A percentile compares a stretch with the other conserved stretches of the same genome.
phyloP scores from a whole-genome alignment of 805 yeast genomes.

The Saccharomyces kudriavzevii region DNA sequence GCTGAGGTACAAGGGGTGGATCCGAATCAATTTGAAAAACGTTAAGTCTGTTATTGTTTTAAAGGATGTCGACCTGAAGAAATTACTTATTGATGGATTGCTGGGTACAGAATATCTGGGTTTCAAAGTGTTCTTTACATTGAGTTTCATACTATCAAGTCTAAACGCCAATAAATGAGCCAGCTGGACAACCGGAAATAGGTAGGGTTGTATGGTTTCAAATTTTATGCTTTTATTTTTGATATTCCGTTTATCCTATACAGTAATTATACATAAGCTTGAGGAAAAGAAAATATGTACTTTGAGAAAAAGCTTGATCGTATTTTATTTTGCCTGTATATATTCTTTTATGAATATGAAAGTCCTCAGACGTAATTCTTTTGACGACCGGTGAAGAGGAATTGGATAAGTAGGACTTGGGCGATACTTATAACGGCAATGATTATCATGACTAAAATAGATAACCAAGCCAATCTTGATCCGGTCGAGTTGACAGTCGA shows the following conservation, averaged over 20 bases:
- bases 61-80: neutral
- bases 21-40: neutral
- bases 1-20: conserved; percentile 8
- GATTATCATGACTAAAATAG: conserved; percentile 58
- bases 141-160: neutral
- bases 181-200: neutral
- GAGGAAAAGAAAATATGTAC: neutral
- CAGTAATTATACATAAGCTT: neutral
- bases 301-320: neutral
- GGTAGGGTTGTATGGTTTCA: neutral
- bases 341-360: conserved; percentile 8
- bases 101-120: neutral
- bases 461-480: conserved; percentile 67
- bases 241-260: conserved; percentile 1
- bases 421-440: conserved; percentile 70
- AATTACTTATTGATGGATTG: neutral
- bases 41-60: neutral
- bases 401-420: conserved; percentile 76
- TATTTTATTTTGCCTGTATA: neutral
- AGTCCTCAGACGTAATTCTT: conserved; percentile 29
- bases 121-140: neutral
- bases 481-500: conserved; percentile 80
- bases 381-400: conserved; percentile 55
- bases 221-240: neutral
- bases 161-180: neutral